phyloP scores from a whole-genome alignment of 306 rosid genomes.

The Lathyrus oleraceus region DNA sequence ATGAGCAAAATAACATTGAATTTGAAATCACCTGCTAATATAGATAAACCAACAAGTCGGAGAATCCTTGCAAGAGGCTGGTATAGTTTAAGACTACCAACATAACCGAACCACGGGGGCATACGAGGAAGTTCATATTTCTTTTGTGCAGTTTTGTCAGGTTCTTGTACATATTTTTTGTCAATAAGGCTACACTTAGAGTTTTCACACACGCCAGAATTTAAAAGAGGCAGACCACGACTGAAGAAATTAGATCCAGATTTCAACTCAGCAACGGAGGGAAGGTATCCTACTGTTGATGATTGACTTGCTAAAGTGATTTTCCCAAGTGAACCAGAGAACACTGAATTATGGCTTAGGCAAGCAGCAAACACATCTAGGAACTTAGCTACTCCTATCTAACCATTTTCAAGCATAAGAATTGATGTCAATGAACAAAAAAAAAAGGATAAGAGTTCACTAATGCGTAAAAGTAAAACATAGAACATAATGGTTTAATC shows the following conservation, averaged over 20 bases:
- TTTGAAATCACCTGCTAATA: constrained; percentile 67
- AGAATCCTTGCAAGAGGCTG: constrained; percentile 84
- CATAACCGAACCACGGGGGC: constrained; percentile 91
- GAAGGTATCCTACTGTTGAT: constrained; percentile 64
- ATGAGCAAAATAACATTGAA: constrained; percentile 30
- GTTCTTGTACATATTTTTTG: constrained; percentile 47
- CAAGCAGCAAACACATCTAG: constrained; percentile 76
- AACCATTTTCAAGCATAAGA: constrained; percentile 40
- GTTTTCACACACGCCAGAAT: constrained; percentile 45
- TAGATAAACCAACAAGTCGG: constrained; percentile 77
- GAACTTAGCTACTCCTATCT: constrained; percentile 79
- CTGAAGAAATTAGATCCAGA: constrained; percentile 56
- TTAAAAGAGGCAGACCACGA: constrained; percentile 44
- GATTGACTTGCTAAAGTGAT: constrained; percentile 57
- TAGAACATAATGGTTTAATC: neutral
- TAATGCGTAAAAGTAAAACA: constrained; percentile 11
- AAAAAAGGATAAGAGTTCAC: constrained; percentile 10
- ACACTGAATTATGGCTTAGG: constrained; percentile 76
- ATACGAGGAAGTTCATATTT: constrained; percentile 71
- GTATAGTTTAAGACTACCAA: constrained; percentile 70
- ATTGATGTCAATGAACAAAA: constrained; percentile 15
- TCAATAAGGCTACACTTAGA: constrained; percentile 44
- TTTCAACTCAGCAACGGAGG: constrained; percentile 78
- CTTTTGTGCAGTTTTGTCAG: constrained; percentile 37
- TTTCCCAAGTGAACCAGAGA: constrained; percentile 75